Evolutionary conservation across 2,329 filamentous ascomycete genomes (phyloP), one percentile per base, ranked within the genome.

Genomic region (Aspergillus sp.): DNA sequence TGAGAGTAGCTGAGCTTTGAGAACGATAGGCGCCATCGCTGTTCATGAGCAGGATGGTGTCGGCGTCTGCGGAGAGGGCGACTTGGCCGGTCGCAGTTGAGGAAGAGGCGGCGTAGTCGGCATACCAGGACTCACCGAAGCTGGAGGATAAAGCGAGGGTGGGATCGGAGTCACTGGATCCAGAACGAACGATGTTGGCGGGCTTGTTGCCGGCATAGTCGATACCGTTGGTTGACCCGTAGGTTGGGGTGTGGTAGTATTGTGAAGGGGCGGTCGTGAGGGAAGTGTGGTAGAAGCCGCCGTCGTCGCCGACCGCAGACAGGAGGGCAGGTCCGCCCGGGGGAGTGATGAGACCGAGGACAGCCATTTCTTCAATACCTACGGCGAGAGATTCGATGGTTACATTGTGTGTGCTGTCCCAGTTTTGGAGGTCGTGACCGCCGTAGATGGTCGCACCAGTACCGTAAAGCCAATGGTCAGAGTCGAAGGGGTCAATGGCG

Each of bases 381-480:
- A 81, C 78, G 1, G 84, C 83, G 5, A 85, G 73, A 1, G 81
- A 81, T 51, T 81, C 65, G 50, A 85, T 80, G 1, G 78, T 79
- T 58, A 86, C 73, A 55, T 82, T 84, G 61, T 77, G 76, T 2
- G 66, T 70, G 0, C 78, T 77, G 58, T 85, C 83, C 84, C 84
- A 86, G 13, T 81, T 82, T 0, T 80, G 81, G n/a, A 86, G 71
- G 60, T 86, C 82, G 54, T 81, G 80, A 1, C 84, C 82, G 8
- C 83, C 83, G 39, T 80, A 84, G 48, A 85, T 72, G 0, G 82
- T 84, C n/a, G 81, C 71, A 2, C 85, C 84, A 0, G 85, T 87
- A n/a, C 82, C 83, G 59, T 87, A 87, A 0, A 86, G 73, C 83
- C 83, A 86, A 68, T 86, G 84, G 66, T 86, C 78, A 58, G 83